Evolutionary conservation across 345 rosid genomes (phyloP).

Genomic region (Dipteronia sinensis): DNA sequence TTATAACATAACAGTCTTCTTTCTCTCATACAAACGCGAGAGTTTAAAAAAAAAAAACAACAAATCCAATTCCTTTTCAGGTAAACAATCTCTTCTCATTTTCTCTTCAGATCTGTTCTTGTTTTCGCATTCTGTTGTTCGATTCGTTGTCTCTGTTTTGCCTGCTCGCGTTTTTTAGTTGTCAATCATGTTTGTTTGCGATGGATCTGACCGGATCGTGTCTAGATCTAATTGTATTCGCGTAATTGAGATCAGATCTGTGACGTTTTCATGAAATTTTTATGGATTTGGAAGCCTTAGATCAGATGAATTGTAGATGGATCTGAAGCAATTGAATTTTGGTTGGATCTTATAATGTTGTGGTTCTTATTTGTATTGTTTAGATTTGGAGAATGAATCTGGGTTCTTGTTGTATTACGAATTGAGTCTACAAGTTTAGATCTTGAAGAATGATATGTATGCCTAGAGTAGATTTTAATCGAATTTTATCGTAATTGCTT

Average conservation of each 20-base stretch:
- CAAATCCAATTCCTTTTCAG: not conserved
- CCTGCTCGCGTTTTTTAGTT: not conserved
- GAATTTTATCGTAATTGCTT: too few species aligned
- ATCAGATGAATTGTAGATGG: not conserved
- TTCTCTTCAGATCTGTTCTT: not conserved
- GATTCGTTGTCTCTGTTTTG: too few species aligned
- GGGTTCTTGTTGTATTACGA: too few species aligned
- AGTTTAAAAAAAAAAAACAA: not conserved
- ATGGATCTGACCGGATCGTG: not conserved
- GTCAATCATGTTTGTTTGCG: not conserved
- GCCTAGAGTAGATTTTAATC: too few species aligned
- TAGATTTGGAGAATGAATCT: not conserved
- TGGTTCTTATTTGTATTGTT: not conserved
- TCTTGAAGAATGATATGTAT: not conserved
- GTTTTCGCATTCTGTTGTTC: not conserved
- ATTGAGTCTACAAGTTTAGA: not conserved
- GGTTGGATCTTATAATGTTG: not conserved
- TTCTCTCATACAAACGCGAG: not conserved
- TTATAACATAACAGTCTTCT: not conserved
- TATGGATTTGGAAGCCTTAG: not conserved
- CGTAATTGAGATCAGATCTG: not conserved
- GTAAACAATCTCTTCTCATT: not conserved
- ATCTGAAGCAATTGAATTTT: not conserved
- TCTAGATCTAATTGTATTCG: not conserved
- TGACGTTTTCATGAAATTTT: not conserved